Evolutionary conservation across 2,329 filamentous ascomycete genomes (phyloP), one percentile per base, ranked within the genome.

Genomic region (Aschersonia sp.): DNA sequence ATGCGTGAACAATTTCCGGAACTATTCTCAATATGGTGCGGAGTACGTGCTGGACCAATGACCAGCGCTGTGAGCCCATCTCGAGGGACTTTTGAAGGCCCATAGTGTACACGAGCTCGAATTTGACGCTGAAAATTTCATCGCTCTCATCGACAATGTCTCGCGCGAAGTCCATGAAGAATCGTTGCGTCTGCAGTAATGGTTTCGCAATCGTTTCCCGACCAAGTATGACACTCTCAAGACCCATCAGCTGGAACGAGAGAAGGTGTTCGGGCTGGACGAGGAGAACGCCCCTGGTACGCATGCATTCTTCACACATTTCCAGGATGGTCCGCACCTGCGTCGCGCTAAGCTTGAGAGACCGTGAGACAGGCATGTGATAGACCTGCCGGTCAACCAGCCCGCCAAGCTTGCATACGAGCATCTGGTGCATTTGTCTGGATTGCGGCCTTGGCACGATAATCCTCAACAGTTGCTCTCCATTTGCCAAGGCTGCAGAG

Each of bases 131-230:
- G 42, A 83, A 74, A 47, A 76, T 77, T 48, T 83, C 77, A 44
- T 84, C 81, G 40, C 74, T 79, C 57, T 84, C 79, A 48, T 84
- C 79, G 0, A 84, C 64, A 2, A 84, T 67, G 50, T 82, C 78
- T 0, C 77, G 63, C 7, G 32, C 41, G 0, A 70, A 66, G 2
- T 59, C 50, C 0, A 45, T 11, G 1, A 81, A 62, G 51, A 68
- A 73, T 0, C 60, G 30, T n/a, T 77, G 70, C 0, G 60, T 67
- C 0, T 56, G 14, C 0, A 73, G 50, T 11, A 78, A 55, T 1
- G 4, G 66, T 45, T 0, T 9, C 22, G 0, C 43, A 22, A 22
- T 22, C 22, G 22, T 22, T 22, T 22, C 0, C 54, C 30, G 1
- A 64, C 54, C 0, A 53, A 54, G 1, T 73, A 54, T 0, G 68